Conservation (phyloP, 306 rosid genomes). For the Begonia peltatifolia region DNA sequence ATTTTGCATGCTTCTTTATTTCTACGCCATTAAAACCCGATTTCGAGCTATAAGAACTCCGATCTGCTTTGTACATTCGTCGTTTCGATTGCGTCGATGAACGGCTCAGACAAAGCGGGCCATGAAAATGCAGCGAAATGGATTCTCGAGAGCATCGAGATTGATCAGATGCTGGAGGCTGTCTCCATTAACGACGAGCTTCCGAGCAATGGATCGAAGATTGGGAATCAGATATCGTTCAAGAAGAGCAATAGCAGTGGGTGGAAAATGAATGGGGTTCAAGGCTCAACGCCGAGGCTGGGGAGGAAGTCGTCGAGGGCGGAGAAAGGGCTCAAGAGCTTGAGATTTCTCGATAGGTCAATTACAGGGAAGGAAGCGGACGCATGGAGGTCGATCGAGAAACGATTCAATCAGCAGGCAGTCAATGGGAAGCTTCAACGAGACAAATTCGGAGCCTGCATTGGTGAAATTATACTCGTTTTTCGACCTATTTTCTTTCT, state of each 20-base stretch:
- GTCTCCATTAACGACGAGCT: slow-evolving; percentile 4
- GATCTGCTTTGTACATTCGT: too few relatives aligned
- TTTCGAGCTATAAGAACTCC: too few relatives aligned
- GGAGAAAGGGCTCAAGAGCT: slow-evolving; percentile 46
- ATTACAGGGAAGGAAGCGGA: slow-evolving; percentile 55
- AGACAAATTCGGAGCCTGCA: slow-evolving; percentile 69
- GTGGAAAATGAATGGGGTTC: slow-evolving; percentile 20
- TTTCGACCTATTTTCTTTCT: background rate
- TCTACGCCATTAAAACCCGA: background rate
- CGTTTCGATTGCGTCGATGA: slow-evolving; percentile 5
- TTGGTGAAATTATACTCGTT: slow-evolving; percentile 26
- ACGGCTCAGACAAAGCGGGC: slow-evolving; percentile 10
- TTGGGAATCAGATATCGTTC: slow-evolving; percentile 7
- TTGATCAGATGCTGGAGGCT: slow-evolving; percentile 32
- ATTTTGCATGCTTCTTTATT: slow-evolving; percentile 8
- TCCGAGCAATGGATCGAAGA: slow-evolving; percentile 1
- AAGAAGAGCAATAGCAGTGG: slow-evolving; percentile 7
- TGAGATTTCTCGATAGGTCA: slow-evolving; percentile 61
- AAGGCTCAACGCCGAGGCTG: slow-evolving; percentile 8
- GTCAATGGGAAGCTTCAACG: slow-evolving; percentile 32
- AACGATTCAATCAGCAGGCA: slow-evolving; percentile 34
- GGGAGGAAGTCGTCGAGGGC: slow-evolving; percentile 35
- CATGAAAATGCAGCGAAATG: slow-evolving; percentile 24
- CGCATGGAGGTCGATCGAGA: slow-evolving; percentile 54
- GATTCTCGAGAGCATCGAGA: slow-evolving; percentile 43